Conservation (phyloP, 2,329 filamentous ascomycete genomes). For the Fusarium keratoplasticum region DNA sequence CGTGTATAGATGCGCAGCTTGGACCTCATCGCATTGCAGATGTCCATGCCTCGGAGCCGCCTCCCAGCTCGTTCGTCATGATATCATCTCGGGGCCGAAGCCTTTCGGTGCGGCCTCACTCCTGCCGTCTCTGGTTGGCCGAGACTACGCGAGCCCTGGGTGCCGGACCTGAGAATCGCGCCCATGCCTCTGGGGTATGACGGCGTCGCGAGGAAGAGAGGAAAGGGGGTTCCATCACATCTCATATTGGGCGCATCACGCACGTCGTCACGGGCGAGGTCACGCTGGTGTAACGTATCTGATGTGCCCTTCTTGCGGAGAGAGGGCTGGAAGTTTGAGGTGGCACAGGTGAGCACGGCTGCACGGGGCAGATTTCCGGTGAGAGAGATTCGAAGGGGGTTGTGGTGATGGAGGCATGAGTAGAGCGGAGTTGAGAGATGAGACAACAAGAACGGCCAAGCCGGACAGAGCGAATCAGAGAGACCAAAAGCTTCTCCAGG, state of each 20-base stretch:
- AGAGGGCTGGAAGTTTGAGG: neutral
- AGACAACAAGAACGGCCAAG: conserved; percentile 1
- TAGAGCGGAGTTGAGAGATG: conserved; percentile 14
- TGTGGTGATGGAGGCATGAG: neutral
- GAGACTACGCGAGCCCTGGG: conserved; percentile 29
- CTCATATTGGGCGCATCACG: conserved; percentile 28
- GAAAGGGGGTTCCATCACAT: conserved; percentile 15
- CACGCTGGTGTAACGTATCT: conserved; percentile 30
- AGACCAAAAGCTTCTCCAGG: neutral
- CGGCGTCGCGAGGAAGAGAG: conserved; percentile 11
- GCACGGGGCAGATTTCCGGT: neutral
- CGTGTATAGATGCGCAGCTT: neutral
- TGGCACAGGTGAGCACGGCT: neutral
- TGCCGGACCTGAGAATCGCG: conserved; percentile 17
- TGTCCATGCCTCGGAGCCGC: neutral
- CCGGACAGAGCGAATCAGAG: neutral
- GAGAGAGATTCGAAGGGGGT: conserved; percentile 3
- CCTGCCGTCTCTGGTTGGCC: conserved; percentile 29
- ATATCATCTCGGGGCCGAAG: conserved; percentile 10
- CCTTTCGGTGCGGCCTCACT: neutral
- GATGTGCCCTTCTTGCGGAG: neutral
- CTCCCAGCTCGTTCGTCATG: neutral
- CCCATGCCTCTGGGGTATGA: conserved; percentile 31
- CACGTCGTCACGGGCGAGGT: conserved; percentile 26
- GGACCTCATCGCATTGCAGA: neutral